Evolutionary conservation across 2,329 filamentous ascomycete genomes (phyloP).

Genomic region (Colletotrichum spaethianum): DNA sequence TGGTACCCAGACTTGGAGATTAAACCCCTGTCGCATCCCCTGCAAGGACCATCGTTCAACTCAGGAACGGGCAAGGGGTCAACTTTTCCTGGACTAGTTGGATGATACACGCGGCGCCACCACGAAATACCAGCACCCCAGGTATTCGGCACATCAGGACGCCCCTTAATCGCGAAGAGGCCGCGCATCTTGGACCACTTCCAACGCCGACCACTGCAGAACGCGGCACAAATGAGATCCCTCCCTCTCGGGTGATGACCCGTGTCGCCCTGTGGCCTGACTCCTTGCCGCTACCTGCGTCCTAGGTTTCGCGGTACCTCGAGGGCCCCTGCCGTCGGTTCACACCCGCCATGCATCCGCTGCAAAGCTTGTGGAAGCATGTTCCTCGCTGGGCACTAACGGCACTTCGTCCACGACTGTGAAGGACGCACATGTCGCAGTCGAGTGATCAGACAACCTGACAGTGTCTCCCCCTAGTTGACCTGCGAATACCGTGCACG

Average conservation of each 20-base stretch:
- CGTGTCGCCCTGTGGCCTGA: constrained; percentile 21
- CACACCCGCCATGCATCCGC: constrained; percentile 21
- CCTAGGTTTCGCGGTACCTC: constrained; percentile 18
- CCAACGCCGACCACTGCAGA: not conserved
- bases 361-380: constrained; percentile 20
- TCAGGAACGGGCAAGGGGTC: constrained; percentile 24
- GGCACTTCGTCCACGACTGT: constrained; percentile 26
- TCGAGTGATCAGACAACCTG: too few relatives aligned
- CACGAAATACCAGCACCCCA: constrained; percentile 24
- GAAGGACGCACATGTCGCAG: constrained; percentile 19
- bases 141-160: constrained; percentile 26
- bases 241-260: constrained; percentile 15
- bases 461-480: too few relatives aligned
- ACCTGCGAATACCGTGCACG: too few relatives aligned
- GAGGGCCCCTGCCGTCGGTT: constrained; percentile 28
- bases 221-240: constrained; percentile 10
- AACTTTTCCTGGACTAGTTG: constrained; percentile 8
- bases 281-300: constrained; percentile 23
- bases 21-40: constrained; percentile 29
- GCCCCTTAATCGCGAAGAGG: constrained; percentile 27
- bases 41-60: constrained; percentile 28
- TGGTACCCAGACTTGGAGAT: constrained; percentile 36
- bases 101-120: not conserved
- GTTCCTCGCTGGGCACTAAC: constrained; percentile 15
- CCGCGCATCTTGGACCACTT: constrained; percentile 17